Conservation (phyloP, 2,329 filamentous ascomycete species). For the Raffaelea deltoideospora region DNA sequence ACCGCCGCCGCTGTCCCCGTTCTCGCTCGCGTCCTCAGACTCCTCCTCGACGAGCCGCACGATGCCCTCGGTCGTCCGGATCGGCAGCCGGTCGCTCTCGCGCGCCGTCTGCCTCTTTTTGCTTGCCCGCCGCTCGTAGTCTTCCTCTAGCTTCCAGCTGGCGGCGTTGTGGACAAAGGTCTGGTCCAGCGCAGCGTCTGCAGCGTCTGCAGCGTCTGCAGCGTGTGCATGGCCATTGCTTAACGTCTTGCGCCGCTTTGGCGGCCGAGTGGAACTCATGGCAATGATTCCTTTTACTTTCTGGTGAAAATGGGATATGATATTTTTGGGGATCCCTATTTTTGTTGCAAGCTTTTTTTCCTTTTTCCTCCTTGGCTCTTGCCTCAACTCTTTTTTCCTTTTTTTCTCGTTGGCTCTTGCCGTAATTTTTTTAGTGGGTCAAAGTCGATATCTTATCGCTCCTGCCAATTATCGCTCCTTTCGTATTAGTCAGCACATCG, state of each 20-base stretch:
- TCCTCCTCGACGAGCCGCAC: constrained; percentile 22
- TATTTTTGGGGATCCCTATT: too few relatives aligned
- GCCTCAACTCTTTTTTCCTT: not conserved
- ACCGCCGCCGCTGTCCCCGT: constrained; percentile 40
- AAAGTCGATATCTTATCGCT: too few relatives aligned
- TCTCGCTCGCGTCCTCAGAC: constrained; percentile 43
- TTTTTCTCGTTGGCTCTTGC: too few relatives aligned
- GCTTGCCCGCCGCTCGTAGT: constrained; percentile 68
- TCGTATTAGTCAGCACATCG: too few relatives aligned
- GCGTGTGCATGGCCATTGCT: not conserved
- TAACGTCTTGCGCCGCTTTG: constrained; percentile 33
- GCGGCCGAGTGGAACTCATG: constrained; percentile 33
- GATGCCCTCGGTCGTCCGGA: constrained; percentile 68
- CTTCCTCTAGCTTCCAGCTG: constrained; percentile 82
- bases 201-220: constrained; percentile 6
- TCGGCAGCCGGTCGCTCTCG: constrained; percentile 60
- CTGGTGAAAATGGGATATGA: too few relatives aligned
- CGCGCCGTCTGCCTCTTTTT: constrained; percentile 49
- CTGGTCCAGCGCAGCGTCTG: constrained; percentile 37
- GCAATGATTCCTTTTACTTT: too few relatives aligned
- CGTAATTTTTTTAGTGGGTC: constrained; percentile 4
- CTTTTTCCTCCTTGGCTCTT: not conserved
- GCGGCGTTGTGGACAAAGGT: constrained; percentile 60
- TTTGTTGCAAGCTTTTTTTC: too few relatives aligned
- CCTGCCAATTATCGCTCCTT: too few relatives aligned